Percentiles rank a stretch among this genome's conserved stretches.
Conservation (phyloP, 352 stramenopile species). For the Phytophthora pluvialis region DNA sequence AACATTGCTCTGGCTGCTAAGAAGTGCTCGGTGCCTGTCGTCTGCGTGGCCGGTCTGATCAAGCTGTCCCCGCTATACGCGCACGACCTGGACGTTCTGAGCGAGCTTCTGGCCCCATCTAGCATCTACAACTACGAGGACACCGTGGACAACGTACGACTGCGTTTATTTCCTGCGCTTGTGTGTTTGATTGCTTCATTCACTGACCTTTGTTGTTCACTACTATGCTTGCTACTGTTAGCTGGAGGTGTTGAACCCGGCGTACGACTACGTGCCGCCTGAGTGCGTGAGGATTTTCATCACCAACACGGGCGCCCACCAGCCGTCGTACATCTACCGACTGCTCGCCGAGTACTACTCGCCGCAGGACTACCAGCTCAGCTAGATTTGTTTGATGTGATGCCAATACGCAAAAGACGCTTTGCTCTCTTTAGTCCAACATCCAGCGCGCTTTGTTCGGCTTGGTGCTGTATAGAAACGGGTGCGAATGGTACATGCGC, state of each 20-base stretch:
- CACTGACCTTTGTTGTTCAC: constrained; percentile 19
- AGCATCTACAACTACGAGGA: constrained; percentile 92
- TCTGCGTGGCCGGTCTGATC: constrained; percentile 97
- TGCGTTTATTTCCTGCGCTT: background rate
- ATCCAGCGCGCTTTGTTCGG: constrained; percentile 54
- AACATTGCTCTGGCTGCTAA: constrained; percentile 96
- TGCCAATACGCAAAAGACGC: constrained; percentile 23
- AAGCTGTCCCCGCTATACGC: constrained; percentile 98
- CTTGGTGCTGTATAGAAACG: constrained; percentile 76
- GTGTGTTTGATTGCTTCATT: constrained; percentile 9
- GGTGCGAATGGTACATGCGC: constrained; percentile 88
- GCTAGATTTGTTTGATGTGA: constrained; percentile 46
- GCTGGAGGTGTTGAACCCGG: constrained; percentile 96
- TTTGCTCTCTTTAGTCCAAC: constrained; percentile 44
- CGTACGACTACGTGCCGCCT: constrained; percentile 98
- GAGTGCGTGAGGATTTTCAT: constrained; percentile 98
- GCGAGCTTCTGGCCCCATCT: constrained; percentile 89
- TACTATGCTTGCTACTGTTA: constrained; percentile 36
- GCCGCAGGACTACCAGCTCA: constrained; percentile 94
- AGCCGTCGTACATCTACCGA: constrained; percentile 98
- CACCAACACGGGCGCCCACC: constrained; percentile 98
- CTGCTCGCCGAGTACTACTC: constrained; percentile 99
- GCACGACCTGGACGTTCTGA: constrained; percentile 97
- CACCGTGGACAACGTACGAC: constrained; percentile 84
- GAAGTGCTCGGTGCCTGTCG: constrained; percentile 96